Evolutionary conservation across 768 basidiomycete species (phyloP).

Genomic region (Boletus vinaceobasis): DNA sequence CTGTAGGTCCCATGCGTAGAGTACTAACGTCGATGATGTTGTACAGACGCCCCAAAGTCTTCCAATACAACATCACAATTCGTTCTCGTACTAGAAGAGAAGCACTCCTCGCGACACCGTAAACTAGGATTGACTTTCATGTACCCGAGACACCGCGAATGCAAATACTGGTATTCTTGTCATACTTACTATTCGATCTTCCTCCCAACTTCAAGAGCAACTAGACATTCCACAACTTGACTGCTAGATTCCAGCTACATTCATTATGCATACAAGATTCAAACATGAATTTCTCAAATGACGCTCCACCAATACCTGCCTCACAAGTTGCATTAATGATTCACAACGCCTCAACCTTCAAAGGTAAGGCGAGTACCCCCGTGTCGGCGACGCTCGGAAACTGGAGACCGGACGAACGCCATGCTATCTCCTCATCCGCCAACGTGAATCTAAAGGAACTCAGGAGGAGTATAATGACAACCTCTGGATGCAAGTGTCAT

Average conservation of each 20-base stretch:
- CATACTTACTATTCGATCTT: too few species aligned
- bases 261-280: not conserved
- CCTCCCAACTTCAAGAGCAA: too few species aligned
- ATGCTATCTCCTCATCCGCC: not conserved
- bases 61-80: not conserved
- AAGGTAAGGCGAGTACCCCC: not conserved
- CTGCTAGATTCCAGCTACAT: not conserved
- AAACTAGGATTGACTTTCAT: not conserved
- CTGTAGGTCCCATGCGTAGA: too few species aligned
- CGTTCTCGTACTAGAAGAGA: not conserved
- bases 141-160: not conserved
- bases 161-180: not conserved
- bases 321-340: not conserved
- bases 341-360: not conserved
- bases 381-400: not conserved
- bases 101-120: not conserved
- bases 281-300: not conserved
- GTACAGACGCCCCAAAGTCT: not conserved
- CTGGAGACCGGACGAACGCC: conserved; percentile 4
- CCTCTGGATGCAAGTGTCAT: not conserved
- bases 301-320: not conserved
- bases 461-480: not conserved
- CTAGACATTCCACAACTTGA: not conserved
- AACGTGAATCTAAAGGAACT: not conserved
- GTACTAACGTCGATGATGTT: not conserved